phyloP scores from a whole-genome alignment of 768 basidiomycete genomes.

The Cubamyces lactineus region DNA sequence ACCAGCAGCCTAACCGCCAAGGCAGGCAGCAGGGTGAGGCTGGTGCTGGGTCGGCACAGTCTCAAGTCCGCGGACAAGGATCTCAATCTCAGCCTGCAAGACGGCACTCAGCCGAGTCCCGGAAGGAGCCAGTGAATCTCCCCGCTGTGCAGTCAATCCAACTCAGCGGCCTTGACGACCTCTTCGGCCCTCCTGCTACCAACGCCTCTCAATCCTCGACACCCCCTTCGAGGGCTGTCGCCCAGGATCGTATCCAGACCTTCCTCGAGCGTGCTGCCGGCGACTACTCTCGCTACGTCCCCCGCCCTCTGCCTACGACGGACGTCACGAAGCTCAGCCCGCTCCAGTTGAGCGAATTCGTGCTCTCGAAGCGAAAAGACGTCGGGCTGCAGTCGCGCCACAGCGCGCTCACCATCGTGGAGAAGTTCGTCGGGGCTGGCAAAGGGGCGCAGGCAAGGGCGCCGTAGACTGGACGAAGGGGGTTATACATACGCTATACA shows the following conservation, averaged over 20 bases:
- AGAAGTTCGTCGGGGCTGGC: conserved; percentile 6
- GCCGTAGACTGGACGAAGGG: background rate
- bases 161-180: conserved; percentile 19
- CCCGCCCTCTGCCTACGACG: conserved; percentile 33
- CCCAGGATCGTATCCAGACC: conserved; percentile 32
- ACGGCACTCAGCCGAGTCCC: no score
- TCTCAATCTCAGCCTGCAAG: background rate
- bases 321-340: conserved; percentile 42
- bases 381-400: conserved; percentile 44
- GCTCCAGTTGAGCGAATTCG: conserved; percentile 45
- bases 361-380: conserved; percentile 47
- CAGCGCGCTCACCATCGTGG: conserved; percentile 36
- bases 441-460: background rate
- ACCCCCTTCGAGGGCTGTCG: background rate
- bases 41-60: no score
- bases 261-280: conserved; percentile 46
- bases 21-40: background rate
- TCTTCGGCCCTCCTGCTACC: conserved; percentile 19
- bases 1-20: background rate
- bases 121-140: background rate
- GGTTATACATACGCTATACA: conserved; percentile 22
- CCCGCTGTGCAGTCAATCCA: conserved; percentile 1
- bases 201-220: background rate
- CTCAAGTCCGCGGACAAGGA: no score
- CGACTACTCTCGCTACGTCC: conserved; percentile 54